phyloP scores from a whole-genome alignment of 1,284 basidiomycete genomes.

The Rhodotorula sp. region DNA sequence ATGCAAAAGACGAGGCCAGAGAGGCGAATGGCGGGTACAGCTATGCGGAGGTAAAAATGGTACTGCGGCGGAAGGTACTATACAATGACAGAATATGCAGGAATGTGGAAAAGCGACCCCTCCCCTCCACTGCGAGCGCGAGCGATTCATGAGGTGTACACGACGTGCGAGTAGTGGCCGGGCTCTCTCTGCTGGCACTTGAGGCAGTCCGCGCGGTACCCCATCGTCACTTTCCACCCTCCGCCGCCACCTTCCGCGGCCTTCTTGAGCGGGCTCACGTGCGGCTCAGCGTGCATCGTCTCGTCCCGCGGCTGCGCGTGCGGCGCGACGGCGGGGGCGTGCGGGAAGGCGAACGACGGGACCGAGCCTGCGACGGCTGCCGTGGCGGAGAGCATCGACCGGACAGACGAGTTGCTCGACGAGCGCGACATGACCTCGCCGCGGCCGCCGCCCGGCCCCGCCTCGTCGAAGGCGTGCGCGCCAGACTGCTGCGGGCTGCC shows the following conservation, averaged over 20 bases:
- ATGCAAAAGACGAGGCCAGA: not conserved
- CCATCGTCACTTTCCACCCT: conserved; percentile 39
- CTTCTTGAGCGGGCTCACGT: not conserved
- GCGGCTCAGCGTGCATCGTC: not conserved
- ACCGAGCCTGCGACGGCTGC: not conserved
- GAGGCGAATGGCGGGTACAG: not conserved
- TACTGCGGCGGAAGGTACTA: too few species aligned
- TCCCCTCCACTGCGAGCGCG: not conserved
- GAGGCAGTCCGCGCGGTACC: conserved; percentile 30
- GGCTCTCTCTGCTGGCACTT: conserved; percentile 21
- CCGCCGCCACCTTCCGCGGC: not conserved
- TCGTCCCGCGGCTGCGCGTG: not conserved
- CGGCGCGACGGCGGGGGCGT: not conserved
- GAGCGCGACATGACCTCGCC: conserved; percentile 18
- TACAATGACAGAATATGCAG: not conserved
- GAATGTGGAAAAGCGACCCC: not conserved
- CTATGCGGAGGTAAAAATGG: not conserved
- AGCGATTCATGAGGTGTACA: not conserved
- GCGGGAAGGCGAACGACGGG: not conserved
- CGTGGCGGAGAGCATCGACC: conserved; percentile 7
- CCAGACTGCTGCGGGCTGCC: conserved; percentile 16
- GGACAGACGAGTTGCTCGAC: conserved; percentile 1
- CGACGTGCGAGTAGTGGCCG: conserved; percentile 34
- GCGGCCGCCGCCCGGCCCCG: too few species aligned
- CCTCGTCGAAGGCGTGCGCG: too few species aligned